Conservation (phyloP, 139 green algal species). For the Closterium sp. region DNA sequence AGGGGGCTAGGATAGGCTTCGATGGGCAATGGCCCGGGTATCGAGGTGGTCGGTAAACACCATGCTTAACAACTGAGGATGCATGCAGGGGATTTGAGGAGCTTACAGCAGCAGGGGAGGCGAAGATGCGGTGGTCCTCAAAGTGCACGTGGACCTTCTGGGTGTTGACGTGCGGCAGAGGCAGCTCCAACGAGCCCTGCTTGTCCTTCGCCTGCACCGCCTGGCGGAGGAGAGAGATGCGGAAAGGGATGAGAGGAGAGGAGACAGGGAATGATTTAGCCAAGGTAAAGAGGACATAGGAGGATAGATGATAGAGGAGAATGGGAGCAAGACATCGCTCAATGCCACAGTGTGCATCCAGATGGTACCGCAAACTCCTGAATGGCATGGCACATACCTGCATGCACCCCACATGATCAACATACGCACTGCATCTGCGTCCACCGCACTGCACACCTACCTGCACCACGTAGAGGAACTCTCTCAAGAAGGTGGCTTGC, state of each 20-base stretch:
- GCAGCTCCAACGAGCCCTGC: slow-evolving; percentile 53
- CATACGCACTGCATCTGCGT: background rate
- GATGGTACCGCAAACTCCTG: too few relatives aligned
- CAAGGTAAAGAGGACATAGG: too few relatives aligned
- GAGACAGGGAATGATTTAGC: too few relatives aligned
- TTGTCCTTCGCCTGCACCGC: slow-evolving; percentile 41
- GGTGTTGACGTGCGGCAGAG: slow-evolving; percentile 66
- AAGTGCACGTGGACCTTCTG: slow-evolving; percentile 62
- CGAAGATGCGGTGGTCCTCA: slow-evolving; percentile 65
- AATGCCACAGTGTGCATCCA: too few relatives aligned
- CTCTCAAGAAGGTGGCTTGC: slow-evolving; percentile 72
- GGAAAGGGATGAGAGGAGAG: too few relatives aligned
- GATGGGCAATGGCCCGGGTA: background rate
- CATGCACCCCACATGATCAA: background rate
- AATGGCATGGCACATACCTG: too few relatives aligned
- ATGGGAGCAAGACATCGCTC: too few relatives aligned
- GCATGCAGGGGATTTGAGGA: background rate
- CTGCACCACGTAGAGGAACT: slow-evolving; percentile 67
- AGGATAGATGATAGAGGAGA: too few relatives aligned
- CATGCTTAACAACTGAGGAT: too few relatives aligned
- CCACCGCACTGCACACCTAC: background rate
- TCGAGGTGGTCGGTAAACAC: too few relatives aligned
- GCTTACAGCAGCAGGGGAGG: slow-evolving; percentile 37
- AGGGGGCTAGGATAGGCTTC: background rate
- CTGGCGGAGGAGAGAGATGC: background rate